phyloP scores from a whole-genome alignment of 2,329 filamentous ascomycete species.

The Nectriaceae sp. region DNA sequence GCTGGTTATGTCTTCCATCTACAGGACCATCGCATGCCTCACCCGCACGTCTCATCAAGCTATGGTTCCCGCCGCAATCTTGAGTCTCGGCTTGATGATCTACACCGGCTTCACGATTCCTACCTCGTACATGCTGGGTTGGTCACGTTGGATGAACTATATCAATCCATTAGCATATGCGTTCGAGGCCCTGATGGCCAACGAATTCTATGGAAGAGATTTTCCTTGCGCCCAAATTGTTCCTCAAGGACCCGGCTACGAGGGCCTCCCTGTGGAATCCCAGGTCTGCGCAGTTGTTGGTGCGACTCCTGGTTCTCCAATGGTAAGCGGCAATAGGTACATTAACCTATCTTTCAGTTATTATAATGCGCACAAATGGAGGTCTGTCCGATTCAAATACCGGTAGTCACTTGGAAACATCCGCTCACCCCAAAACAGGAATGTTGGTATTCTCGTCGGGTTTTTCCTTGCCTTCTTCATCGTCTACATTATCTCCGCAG shows the following conservation, averaged over 20 bases:
- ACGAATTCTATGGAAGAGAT: conserved; percentile 45
- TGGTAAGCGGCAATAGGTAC: conserved; percentile 62
- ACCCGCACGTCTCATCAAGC: conserved; percentile 32
- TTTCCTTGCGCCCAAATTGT: conserved; percentile 58
- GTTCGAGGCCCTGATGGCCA: conserved; percentile 28
- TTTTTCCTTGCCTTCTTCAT: conserved; percentile 66
- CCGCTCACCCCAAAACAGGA: conserved; percentile 42
- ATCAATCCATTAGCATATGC: conserved; percentile 63
- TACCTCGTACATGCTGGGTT: conserved; percentile 28
- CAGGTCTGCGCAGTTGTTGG: conserved; percentile 58
- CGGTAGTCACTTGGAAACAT: too few relatives aligned
- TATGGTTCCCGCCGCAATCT: conserved; percentile 53
- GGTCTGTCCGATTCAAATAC: conserved; percentile 6
- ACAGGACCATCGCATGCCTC: conserved; percentile 31
- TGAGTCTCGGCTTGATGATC: conserved; percentile 55
- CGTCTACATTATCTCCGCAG: conserved; percentile 63
- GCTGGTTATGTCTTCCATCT: conserved; percentile 31
- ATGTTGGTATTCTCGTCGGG: conserved; percentile 66
- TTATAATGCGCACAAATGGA: conserved; percentile 58
- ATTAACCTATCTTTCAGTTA: conserved; percentile 59
- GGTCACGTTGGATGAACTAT: conserved; percentile 62
- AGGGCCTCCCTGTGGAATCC: conserved; percentile 43
- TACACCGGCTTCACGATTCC: conserved; percentile 37
- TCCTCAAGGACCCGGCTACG: conserved; percentile 34
- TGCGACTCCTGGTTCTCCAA: conserved; percentile 51